Percentiles rank a stretch among this genome's conserved stretches.
phyloP scores from a whole-genome alignment of 305 asterid species.

The Andrographis paniculata region DNA sequence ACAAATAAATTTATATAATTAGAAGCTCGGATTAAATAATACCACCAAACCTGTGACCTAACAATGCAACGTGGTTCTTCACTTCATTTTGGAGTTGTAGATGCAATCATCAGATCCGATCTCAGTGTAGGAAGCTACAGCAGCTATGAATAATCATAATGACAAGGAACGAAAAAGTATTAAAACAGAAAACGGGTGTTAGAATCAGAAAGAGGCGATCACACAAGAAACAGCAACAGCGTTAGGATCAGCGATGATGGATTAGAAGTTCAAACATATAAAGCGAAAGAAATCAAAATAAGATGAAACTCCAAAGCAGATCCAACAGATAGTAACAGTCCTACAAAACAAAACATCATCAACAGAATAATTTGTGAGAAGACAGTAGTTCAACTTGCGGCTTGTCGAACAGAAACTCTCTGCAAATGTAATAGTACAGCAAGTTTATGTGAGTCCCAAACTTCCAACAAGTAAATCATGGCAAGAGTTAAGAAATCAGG shows the following conservation, averaged over 20 bases:
- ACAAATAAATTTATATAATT: not conserved
- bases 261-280: not conserved
- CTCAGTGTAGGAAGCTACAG: not conserved
- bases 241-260: not conserved
- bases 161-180: not conserved
- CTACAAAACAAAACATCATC: conserved; percentile 37
- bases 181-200: not conserved
- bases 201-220: not conserved
- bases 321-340: conserved; percentile 14
- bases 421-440: conserved; percentile 94
- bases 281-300: not conserved
- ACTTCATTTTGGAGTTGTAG: not conserved
- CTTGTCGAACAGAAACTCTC: conserved; percentile 44
- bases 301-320: not conserved
- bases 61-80: not conserved
- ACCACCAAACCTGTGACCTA: not conserved
- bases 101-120: not conserved
- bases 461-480: conserved; percentile 89
- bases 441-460: conserved; percentile 99
- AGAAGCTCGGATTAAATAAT: not conserved
- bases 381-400: conserved; percentile 34
- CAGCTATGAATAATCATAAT: not conserved
- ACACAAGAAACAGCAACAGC: not conserved
- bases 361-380: conserved; percentile 29
- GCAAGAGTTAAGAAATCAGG: conserved; percentile 87